These are phyloP conservation scores for Cephaloascus albidus DNA, from an alignment of 805 yeast genomes.

Conservation along the genomic window DNA sequence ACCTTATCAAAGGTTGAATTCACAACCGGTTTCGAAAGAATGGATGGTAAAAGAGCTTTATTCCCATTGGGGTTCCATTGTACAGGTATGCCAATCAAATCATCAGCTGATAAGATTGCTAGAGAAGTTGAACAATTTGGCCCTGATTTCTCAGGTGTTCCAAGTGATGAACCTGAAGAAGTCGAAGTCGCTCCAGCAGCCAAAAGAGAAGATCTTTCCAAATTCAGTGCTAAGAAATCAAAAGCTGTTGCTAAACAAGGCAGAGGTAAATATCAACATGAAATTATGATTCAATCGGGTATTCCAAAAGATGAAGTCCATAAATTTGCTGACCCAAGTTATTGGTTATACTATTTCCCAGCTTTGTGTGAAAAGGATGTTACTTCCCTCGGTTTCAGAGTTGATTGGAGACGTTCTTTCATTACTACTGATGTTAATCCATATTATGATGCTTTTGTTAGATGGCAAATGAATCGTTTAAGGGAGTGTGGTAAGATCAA, in stretches of 20 bases:
- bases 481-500: conserved; percentile 84
- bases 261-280: conserved; percentile 88
- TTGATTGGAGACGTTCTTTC: conserved; percentile 96
- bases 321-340: conserved; percentile 83
- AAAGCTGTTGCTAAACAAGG: conserved; percentile 94
- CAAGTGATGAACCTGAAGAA: conserved; percentile 50
- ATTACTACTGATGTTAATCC: conserved; percentile 94
- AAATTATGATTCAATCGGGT: conserved; percentile 93
- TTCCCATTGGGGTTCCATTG: conserved; percentile 98
- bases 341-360: conserved; percentile 92
- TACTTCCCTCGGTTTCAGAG: conserved; percentile 76
- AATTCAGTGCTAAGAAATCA: conserved; percentile 86
- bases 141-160: conserved; percentile 59
- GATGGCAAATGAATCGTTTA: conserved; percentile 93
- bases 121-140: conserved; percentile 94
- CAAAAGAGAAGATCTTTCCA: conserved; percentile 68
- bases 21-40: conserved; percentile 87
- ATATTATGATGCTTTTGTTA: conserved; percentile 87
- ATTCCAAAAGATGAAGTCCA: conserved; percentile 74
- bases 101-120: conserved; percentile 90
- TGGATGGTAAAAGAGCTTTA: conserved; percentile 85
- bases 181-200: conserved; percentile 23
- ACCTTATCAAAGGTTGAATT: conserved; percentile 92
- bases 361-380: conserved; percentile 80
- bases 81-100: conserved; percentile 97